These are phyloP conservation scores for Termitomyces sp. DNA, from an alignment of 768 basidiomycete species.

Conservation along the genomic window DNA sequence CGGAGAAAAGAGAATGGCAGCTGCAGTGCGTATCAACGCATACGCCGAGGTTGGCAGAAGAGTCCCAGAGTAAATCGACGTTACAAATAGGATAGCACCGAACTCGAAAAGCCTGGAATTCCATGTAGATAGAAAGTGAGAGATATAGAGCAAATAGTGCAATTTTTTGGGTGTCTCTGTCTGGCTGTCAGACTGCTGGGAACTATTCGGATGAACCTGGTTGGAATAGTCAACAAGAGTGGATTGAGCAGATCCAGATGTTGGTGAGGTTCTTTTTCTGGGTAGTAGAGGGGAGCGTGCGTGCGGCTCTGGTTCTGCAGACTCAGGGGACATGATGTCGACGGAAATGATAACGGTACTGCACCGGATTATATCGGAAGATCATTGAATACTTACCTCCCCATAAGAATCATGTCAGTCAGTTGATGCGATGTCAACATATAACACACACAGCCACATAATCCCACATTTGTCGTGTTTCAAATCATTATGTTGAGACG, in stretches of 20 bases:
- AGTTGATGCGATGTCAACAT: too few species aligned
- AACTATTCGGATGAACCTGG: background rate
- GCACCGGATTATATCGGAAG: background rate
- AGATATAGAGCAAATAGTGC: slow-evolving; percentile 16
- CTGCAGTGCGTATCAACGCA: slow-evolving; percentile 18
- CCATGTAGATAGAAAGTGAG: slow-evolving; percentile 28
- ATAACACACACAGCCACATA: background rate
- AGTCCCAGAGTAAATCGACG: slow-evolving; percentile 20
- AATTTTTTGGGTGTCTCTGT: background rate
- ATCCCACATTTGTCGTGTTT: too few species aligned
- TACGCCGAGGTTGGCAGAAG: slow-evolving; percentile 24
- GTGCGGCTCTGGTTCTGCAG: background rate
- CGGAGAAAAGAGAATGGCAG: slow-evolving; percentile 20
- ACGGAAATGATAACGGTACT: background rate
- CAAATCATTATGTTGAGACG: too few species aligned
- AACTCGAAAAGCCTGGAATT: slow-evolving; percentile 28
- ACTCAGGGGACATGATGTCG: background rate
- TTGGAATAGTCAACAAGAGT: background rate
- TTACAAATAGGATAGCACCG: slow-evolving; percentile 23
- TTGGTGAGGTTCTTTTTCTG: background rate
- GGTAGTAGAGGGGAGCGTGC: background rate
- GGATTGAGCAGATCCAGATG: background rate
- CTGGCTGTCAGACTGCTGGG: background rate
- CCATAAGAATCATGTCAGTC: background rate
- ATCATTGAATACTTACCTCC: background rate